phyloP scores from a whole-genome alignment of 2,329 filamentous ascomycete species.

The Monilinia laxa region DNA sequence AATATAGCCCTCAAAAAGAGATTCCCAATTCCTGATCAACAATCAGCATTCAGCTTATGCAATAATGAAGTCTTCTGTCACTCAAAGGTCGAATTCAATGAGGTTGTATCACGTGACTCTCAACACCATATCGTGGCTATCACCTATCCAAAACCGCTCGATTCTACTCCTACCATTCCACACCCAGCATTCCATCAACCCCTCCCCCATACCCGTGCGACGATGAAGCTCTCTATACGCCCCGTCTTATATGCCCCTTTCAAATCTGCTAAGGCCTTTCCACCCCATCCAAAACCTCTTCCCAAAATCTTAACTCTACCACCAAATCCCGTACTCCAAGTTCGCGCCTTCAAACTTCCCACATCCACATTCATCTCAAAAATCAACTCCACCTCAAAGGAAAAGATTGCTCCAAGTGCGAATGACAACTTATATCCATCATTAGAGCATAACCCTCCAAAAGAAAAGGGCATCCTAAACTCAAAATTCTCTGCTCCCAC shows the following conservation, averaged over 20 bases:
- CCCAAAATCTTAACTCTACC: neutral
- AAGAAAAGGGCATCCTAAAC: neutral
- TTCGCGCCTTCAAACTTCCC: neutral
- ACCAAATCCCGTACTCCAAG: neutral
- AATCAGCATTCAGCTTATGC: no score
- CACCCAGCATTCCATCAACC: no score
- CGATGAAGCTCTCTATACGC: neutral
- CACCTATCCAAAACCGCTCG: neutral
- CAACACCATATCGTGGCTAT: neutral
- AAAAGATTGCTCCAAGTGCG: neutral
- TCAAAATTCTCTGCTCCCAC: neutral
- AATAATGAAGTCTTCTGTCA: no score
- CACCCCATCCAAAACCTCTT: neutral
- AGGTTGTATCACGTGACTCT: neutral
- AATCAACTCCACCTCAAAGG: neutral
- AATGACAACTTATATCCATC: neutral
- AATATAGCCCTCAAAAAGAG: no score
- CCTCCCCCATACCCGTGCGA: no score
- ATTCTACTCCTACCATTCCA: neutral
- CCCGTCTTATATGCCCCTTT: rapidly evolving
- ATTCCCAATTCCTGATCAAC: no score
- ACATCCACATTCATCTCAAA: neutral
- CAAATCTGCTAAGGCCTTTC: neutral
- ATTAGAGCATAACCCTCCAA: no score
- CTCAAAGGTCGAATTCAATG: neutral